phyloP scores from a whole-genome alignment of 2,329 filamentous ascomycete genomes.

The Dactylellina leptospora region DNA sequence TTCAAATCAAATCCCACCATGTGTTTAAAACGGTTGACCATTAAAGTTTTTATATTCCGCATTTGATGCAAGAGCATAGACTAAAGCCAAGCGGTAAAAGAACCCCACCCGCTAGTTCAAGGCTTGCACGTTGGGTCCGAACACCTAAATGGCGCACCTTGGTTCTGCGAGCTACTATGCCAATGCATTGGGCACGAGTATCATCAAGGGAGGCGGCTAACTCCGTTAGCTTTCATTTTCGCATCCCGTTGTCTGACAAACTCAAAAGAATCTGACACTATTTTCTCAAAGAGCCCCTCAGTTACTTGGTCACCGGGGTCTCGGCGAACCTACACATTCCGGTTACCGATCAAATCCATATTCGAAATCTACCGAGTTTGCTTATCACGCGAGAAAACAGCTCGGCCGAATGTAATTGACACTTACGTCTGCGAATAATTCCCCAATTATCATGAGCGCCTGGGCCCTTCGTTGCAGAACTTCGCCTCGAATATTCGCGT shows the following conservation, averaged over 20 bases:
- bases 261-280: slow-evolving; percentile 39
- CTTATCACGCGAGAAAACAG: too few relatives aligned
- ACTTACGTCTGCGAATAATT: slow-evolving; percentile 24
- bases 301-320: slow-evolving; percentile 33
- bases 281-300: slow-evolving; percentile 36
- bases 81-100: too few relatives aligned
- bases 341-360: too few relatives aligned
- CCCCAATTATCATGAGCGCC: slow-evolving; percentile 22
- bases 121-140: too few relatives aligned
- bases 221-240: slow-evolving; percentile 7
- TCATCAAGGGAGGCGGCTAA: neutral
- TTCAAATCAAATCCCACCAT: too few relatives aligned
- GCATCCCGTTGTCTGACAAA: slow-evolving; percentile 18
- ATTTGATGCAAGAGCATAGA: too few relatives aligned
- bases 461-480: slow-evolving; percentile 9
- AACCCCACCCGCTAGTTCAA: too few relatives aligned
- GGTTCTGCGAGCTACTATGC: too few relatives aligned
- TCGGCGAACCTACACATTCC: slow-evolving; percentile 10
- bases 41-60: too few relatives aligned
- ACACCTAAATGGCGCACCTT: too few relatives aligned
- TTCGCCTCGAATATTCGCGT: slow-evolving; percentile 2
- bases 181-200: neutral
- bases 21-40: too few relatives aligned
- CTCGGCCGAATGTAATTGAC: neutral
- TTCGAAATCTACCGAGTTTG: too few relatives aligned